phyloP scores from a whole-genome alignment of 495 filamentous ascomycete genomes.

The Trichoderma reesei region DNA sequence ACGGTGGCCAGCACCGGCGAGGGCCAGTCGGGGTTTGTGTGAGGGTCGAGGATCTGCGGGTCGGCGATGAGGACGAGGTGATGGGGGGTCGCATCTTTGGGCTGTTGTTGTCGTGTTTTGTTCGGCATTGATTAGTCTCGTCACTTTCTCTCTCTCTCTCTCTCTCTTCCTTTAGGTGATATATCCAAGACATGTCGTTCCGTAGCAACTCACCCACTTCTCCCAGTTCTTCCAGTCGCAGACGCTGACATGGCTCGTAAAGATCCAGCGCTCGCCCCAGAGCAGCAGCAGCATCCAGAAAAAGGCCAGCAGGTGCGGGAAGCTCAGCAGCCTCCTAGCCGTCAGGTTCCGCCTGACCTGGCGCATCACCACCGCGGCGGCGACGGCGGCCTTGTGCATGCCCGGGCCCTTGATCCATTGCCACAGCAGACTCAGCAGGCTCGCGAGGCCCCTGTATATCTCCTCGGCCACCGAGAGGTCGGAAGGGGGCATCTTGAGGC shows the following conservation, averaged over 20 bases:
- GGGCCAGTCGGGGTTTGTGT: conserved; percentile 89
- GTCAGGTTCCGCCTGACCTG: conserved; percentile 32
- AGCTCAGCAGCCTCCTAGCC: conserved; percentile 39
- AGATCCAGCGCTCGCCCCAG: conserved; percentile 80
- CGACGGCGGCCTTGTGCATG: neutral
- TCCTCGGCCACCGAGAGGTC: conserved; percentile 10
- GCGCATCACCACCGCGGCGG: conserved; percentile 11
- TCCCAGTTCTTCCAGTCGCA: conserved; percentile 88
- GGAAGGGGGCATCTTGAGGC: neutral
- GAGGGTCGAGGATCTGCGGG: conserved; percentile 94
- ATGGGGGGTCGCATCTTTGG: conserved; percentile 65
- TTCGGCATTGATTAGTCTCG: conserved; percentile 11
- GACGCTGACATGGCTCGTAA: conserved; percentile 51
- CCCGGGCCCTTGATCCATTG: conserved; percentile 7
- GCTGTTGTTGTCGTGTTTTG: conserved; percentile 37
- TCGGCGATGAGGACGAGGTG: conserved; percentile 84
- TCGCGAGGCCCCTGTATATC: neutral
- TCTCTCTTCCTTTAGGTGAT: neutral
- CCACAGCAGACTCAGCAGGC: conserved; percentile 4
- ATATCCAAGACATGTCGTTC: neutral
- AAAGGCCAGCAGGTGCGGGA: conserved; percentile 55
- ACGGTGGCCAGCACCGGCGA: conserved; percentile 78
- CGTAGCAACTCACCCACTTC: conserved; percentile 63
- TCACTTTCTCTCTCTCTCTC: neutral
- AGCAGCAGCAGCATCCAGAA: conserved; percentile 72